Base-by-base conservation (phyloP, 495 filamentous ascomycete species). In the Poronia punctata region DNA sequence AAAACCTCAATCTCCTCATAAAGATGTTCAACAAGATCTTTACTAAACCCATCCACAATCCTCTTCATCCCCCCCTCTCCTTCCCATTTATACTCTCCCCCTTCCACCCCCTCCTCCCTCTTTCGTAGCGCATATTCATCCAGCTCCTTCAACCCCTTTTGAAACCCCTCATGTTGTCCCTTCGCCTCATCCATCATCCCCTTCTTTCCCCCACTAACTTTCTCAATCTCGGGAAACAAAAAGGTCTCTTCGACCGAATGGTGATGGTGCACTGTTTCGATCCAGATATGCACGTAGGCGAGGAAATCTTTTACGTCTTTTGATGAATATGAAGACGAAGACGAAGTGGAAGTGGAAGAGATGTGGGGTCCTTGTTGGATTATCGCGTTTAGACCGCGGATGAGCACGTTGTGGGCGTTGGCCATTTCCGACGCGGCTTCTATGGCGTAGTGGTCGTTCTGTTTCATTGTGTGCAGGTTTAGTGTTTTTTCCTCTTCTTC, bases 371-470 rank as follows among this genome's bases (percentile, higher is more conserved):
- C 49, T 18, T 59, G 56, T 9, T 43, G 49, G 23, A 53, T 36
- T 15, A 59, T 53, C 6, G 56, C 24, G 28, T 59, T 59, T 6
- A 59, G 35, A 11, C 52, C 52, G n/a, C 56, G 56, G 18, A 59
- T 48, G 6, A 55, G 38, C 7, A 45, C 43, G 31, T 59, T 59
- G 40, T 59, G 56, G 3, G 51, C 51, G 30, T 52, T 31, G 12
- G 49, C 44, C 49, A 59, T 59, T 20, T 55, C 52, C 9, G 48
- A 45, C 4, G 52, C 48, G 21, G 35, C 20, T n/a, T 30, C 14
- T 1, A 49, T 9, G 16, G 37, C 33, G 25, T 42, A 49, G 23
- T 45, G 46, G 10, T 37, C 33, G 24, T 42, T 38, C 46, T 49
- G n/a, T 1, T 7, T 14, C n/a, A n/a, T n/a, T n/a, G n/a, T n/a